Evolutionary conservation across 345 rosid species (phyloP), one percentile per base, ranked within the genome.

Genomic region (Populus deltoides): DNA sequence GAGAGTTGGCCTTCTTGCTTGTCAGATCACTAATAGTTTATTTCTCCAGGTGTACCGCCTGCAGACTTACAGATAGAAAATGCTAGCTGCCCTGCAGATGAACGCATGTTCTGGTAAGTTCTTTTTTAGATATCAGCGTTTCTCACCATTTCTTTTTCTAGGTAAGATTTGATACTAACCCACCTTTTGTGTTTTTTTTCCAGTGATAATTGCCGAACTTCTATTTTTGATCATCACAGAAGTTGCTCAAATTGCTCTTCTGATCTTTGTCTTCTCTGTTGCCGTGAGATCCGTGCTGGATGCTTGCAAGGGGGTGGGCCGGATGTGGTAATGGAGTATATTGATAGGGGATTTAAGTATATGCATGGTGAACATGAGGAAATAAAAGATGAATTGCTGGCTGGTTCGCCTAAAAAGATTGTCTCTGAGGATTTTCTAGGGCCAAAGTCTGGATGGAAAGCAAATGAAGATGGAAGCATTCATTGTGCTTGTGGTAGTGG

Each of bases 141-240:
- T 73, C 33, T 31, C 12, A 6, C 47, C 47, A 18, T 47, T 45
- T 61, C 47, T 38, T 1, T 27, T 13, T 25, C 33, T 47, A 24
- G 20, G 29, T 71, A 27, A 71, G 70, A 33, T 66, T 47, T 43
- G 47, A 43, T 43, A 43, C 47, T 11, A 43, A 43, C 71, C 9
- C 41, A 9, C 47, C 16, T 47, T 47, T 25, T 47, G 18, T 27
- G 8, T 39, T 59, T n/a, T 69, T 33, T 29, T 63, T 71, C 78
- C 88, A 90, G 93, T 62, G 80, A 90, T 81, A 83, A 74, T 77
- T 92, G 97, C 87, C 78, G 78, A 72, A 90, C 97, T 29, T 84
- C 96, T 47, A 78, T 78, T 22, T 78, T 66, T 65, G 76, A 78
- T n/a, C 65, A 63, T 69, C 81, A 81, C 55, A 69, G 78, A 70